These are phyloP conservation scores for Incumbomyces delicatus DNA, from an alignment of 2,329 filamentous ascomycete genomes.

Conservation along the genomic window DNA sequence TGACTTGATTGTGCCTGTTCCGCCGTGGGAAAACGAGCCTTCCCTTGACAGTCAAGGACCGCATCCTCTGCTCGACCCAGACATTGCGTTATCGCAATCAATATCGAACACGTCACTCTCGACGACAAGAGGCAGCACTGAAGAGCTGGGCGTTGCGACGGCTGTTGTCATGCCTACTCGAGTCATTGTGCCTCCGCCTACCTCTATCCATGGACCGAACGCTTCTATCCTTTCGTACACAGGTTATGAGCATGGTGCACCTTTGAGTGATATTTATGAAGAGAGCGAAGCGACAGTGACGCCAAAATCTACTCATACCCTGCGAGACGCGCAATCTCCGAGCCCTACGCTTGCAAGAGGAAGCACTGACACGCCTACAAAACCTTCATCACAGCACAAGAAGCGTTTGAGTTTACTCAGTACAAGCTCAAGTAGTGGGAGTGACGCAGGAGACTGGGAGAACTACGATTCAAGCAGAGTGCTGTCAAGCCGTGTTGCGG, in stretches of 20 bases:
- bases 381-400: not conserved
- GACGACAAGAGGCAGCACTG: constrained; percentile 7
- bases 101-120: constrained; percentile 28
- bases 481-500: constrained; percentile 17
- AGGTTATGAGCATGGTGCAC: constrained; percentile 30
- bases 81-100: constrained; percentile 37
- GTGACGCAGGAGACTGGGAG: constrained; percentile 22
- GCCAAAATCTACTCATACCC: constrained; percentile 10
- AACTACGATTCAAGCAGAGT: constrained; percentile 19
- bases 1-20: constrained; percentile 77
- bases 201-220: constrained; percentile 1
- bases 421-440: constrained; percentile 22
- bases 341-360: constrained; percentile 12
- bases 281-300: constrained; percentile 21
- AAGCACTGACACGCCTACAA: not conserved
- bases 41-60: constrained; percentile 31
- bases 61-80: constrained; percentile 44
- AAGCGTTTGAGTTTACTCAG: constrained; percentile 46
- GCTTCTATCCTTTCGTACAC: constrained; percentile 21
- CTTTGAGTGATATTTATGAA: constrained; percentile 38
- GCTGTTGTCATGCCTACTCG: constrained; percentile 14
- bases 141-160: constrained; percentile 15
- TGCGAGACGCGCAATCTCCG: constrained; percentile 7
- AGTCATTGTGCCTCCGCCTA: not conserved
- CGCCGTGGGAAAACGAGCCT: not conserved